These are phyloP conservation scores for Solanum arcanum DNA, from an alignment of 257 asterid genomes.

Conservation along the genomic window DNA sequence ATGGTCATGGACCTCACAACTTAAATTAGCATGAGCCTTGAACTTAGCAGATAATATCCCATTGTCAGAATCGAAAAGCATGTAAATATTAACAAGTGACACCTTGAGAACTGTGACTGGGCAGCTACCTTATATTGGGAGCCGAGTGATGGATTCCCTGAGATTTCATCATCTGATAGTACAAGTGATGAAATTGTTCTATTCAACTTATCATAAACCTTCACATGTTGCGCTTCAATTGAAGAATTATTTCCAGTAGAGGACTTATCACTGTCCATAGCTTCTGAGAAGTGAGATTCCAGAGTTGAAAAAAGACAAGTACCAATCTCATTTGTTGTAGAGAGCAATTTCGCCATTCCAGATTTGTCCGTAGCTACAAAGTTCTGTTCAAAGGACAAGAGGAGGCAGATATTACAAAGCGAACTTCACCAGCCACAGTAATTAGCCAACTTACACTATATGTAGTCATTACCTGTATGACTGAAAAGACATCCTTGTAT, in stretches of 20 bases:
- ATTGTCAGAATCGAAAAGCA: constrained; percentile 38
- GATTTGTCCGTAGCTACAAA: constrained; percentile 48
- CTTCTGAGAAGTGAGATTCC: constrained; percentile 47
- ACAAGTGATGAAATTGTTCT: constrained; percentile 42
- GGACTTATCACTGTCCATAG: constrained; percentile 23
- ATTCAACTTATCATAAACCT: constrained; percentile 48
- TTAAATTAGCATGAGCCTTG: constrained; percentile 24
- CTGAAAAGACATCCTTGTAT: constrained; percentile 43
- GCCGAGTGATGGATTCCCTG: constrained; percentile 14
- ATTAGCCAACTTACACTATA: background rate
- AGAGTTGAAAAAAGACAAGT: constrained; percentile 49
- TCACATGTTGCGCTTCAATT: constrained; percentile 39
- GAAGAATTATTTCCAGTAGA: constrained; percentile 17
- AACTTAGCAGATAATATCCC: constrained; percentile 46
- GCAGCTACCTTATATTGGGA: constrained; percentile 81
- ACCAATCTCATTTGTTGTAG: constrained; percentile 62
- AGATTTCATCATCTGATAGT: constrained; percentile 23
- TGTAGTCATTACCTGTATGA: constrained; percentile 41
- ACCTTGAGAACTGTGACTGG: constrained; percentile 45
- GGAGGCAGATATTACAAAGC: background rate
- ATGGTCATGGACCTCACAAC: background rate
- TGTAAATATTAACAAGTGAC: constrained; percentile 40
- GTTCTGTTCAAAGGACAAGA: constrained; percentile 27
- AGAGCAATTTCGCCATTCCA: constrained; percentile 41
- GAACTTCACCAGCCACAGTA: background rate